These are phyloP conservation scores for Arthrobotrys sinensis DNA, from an alignment of 2,329 filamentous ascomycete genomes.

Conservation along the genomic window DNA sequence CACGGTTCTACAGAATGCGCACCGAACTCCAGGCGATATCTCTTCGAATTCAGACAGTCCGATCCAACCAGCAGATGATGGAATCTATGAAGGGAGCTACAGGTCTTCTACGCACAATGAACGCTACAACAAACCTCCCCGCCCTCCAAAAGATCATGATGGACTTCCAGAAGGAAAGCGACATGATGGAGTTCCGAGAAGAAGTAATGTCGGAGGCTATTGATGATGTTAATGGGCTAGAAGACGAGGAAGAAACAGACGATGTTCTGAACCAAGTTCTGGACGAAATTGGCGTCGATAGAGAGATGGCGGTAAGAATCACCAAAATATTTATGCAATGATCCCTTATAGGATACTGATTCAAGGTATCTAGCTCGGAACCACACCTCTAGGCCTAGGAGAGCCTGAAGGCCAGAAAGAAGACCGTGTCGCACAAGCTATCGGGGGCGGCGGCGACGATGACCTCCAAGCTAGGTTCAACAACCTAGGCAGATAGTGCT, in stretches of 20 bases:
- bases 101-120: conserved; percentile 94
- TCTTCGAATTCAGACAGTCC: conserved; percentile 93
- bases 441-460: conserved; percentile 79
- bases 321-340: not conserved
- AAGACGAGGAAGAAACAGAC: conserved; percentile 92
- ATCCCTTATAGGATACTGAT: conserved; percentile 48
- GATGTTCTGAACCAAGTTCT: conserved; percentile 97
- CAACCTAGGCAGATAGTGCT: conserved; percentile 75
- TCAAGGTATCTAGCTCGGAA: conserved; percentile 78
- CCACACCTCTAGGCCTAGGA: conserved; percentile 88
- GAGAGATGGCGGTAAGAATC: conserved; percentile 84
- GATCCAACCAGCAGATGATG: conserved; percentile 99
- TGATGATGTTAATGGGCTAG: conserved; percentile 92
- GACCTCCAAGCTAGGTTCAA: conserved; percentile 94
- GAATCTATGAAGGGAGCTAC: conserved; percentile 99
- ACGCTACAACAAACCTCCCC: conserved; percentile 95
- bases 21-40: conserved; percentile 97
- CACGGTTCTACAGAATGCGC: conserved; percentile 98
- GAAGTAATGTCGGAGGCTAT: conserved; percentile 99
- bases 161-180: conserved; percentile 99
- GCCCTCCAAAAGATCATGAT: conserved; percentile 96
- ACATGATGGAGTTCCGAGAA: conserved; percentile 98
- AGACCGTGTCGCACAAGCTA: conserved; percentile 85
- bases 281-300: conserved; percentile 95
- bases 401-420: conserved; percentile 78